Conservation (phyloP, 306 rosid genomes). For the Senna siamea region DNA sequence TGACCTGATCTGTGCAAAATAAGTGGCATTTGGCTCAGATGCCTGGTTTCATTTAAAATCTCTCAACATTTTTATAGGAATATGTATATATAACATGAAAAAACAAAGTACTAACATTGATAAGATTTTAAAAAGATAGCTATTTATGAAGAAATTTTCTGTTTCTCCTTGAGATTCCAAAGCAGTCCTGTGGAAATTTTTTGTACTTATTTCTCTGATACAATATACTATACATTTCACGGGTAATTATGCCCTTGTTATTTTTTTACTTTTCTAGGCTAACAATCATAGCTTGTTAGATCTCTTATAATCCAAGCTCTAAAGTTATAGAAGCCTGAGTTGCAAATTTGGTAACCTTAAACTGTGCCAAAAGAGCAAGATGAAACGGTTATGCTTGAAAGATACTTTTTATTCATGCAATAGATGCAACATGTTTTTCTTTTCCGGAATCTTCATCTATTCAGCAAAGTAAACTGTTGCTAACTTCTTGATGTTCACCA, state of each 20-base stretch:
- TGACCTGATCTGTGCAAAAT: background rate
- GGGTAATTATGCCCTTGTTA: background rate
- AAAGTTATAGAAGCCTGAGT: no score
- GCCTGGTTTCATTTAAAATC: background rate
- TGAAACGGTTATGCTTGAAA: background rate
- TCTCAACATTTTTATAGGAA: background rate
- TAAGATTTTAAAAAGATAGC: constrained; percentile 25
- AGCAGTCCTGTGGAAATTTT: constrained; percentile 1
- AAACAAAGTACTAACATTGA: constrained; percentile 7
- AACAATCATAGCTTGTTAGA: background rate
- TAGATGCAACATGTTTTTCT: background rate
- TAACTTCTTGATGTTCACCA: constrained; percentile 7
- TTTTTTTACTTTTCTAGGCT: background rate
- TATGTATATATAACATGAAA: constrained; percentile 20
- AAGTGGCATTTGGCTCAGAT: constrained; percentile 16
- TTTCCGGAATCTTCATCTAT: constrained; percentile 12
- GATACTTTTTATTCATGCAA: background rate
- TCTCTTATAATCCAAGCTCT: background rate
- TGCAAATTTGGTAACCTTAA: constrained; percentile 8
- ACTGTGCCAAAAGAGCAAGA: constrained; percentile 19
- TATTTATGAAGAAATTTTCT: constrained; percentile 17
- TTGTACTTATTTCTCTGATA: background rate
- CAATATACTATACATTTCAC: constrained; percentile 4
- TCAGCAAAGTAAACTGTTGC: constrained; percentile 18
- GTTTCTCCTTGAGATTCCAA: background rate